phyloP scores from a whole-genome alignment of 2,329 filamentous ascomycete species.

The Aquanectria penicillioides region DNA sequence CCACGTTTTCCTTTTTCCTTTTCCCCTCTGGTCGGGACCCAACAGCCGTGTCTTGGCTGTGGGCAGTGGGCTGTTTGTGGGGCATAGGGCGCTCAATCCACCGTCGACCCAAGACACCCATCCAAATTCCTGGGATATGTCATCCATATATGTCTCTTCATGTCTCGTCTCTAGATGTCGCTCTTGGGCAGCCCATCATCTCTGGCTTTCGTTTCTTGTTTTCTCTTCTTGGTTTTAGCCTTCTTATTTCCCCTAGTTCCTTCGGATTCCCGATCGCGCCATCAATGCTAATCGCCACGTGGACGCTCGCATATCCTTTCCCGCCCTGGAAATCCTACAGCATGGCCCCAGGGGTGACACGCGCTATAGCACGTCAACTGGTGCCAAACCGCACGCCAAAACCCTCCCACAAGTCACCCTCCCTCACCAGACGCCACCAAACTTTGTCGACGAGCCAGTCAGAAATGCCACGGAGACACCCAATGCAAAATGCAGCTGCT shows the following conservation, averaged over 20 bases:
- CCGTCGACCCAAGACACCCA: not conserved
- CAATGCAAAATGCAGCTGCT: no score
- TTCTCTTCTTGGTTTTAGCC: no score
- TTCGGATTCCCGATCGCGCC: not conserved
- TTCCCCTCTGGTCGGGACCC: not conserved
- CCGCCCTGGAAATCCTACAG: no score
- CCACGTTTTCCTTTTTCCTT: slow-evolving; percentile 11
- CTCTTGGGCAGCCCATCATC: no score
- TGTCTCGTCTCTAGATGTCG: no score
- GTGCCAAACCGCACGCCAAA: not conserved
- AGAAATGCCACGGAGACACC: no score
- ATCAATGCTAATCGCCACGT: slow-evolving; percentile 13
- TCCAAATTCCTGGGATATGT: slow-evolving; percentile 17
- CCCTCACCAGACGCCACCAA: not conserved
- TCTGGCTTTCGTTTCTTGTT: no score
- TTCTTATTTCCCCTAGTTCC: not conserved
- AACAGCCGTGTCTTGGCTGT: slow-evolving; percentile 8
- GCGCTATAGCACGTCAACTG: slow-evolving; percentile 12
- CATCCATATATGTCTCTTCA: not conserved
- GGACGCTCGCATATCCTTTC: slow-evolving; percentile 14
- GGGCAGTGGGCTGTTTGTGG: slow-evolving; percentile 7
- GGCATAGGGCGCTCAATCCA: not conserved
- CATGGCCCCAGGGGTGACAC: slow-evolving; percentile 12
- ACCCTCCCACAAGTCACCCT: not conserved
- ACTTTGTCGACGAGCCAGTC: no score